phyloP scores from a whole-genome alignment of 352 stramenopile genomes.

The Phytophthora rubi region DNA sequence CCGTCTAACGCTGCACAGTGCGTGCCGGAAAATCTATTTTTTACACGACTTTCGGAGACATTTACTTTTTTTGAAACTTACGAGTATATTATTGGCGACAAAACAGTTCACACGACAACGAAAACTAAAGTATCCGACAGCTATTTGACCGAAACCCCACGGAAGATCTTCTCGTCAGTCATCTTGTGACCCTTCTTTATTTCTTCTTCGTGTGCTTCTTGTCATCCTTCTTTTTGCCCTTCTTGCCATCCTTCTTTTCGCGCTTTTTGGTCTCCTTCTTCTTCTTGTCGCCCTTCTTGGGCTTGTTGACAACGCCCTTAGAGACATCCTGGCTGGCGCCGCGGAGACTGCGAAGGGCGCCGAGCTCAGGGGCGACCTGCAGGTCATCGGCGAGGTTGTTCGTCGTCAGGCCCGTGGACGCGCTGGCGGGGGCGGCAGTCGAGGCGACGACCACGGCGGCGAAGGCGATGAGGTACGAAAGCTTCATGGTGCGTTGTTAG shows the following conservation, averaged over 20 bases:
- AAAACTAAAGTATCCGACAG: not conserved
- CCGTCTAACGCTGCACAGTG: no score
- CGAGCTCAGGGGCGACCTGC: slow-evolving; percentile 10
- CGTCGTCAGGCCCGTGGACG: slow-evolving; percentile 4
- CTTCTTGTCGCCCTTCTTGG: slow-evolving; percentile 4
- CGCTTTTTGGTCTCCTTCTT: not conserved
- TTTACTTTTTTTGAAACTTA: no score
- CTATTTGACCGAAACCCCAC: not conserved
- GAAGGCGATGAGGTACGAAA: slow-evolving; percentile 20
- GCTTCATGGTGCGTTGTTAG: slow-evolving; percentile 20
- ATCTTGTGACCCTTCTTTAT: not conserved
- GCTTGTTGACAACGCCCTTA: slow-evolving; percentile 7
- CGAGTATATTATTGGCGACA: no score
- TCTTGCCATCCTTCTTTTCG: slow-evolving; percentile 9
- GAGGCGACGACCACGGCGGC: slow-evolving; percentile 18
- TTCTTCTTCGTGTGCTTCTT: slow-evolving; percentile 1
- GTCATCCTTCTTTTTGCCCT: not conserved
- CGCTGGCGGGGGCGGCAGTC: slow-evolving; percentile 9
- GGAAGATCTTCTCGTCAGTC: not conserved
- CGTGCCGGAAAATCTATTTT: no score
- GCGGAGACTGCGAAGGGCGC: slow-evolving; percentile 9
- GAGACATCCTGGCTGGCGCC: slow-evolving; percentile 8
- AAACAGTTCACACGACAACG: no score
- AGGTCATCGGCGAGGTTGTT: slow-evolving; percentile 12
- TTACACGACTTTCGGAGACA: no score